phyloP scores from a whole-genome alignment of 2,329 filamentous ascomycete genomes.

The Pseudocercospora cruenta region DNA sequence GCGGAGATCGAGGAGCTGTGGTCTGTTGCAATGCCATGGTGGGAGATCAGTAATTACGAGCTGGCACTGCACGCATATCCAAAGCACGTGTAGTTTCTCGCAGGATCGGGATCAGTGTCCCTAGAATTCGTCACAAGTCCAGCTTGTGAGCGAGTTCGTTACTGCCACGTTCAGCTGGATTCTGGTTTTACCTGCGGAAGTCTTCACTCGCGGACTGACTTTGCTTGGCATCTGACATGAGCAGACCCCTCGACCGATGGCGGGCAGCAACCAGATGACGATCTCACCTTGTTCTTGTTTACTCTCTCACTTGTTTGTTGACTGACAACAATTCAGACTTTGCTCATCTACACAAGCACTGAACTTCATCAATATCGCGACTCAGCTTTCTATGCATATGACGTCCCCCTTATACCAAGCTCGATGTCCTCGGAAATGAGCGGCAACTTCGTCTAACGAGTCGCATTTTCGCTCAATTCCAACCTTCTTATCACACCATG shows the following conservation, averaged over 20 bases:
- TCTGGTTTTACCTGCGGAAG: too few relatives aligned
- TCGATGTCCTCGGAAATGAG: background rate
- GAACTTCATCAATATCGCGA: background rate
- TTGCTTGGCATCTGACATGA: too few relatives aligned
- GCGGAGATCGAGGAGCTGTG: background rate
- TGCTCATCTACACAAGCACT: too few relatives aligned
- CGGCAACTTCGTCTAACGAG: background rate
- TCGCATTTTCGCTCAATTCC: background rate
- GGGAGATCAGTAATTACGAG: background rate
- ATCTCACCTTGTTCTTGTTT: too few relatives aligned
- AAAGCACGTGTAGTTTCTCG: background rate
- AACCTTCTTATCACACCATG: background rate
- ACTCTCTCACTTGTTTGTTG: too few relatives aligned
- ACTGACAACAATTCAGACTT: too few relatives aligned
- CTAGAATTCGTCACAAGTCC: background rate
- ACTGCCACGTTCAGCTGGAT: too few relatives aligned
- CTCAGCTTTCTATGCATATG: background rate
- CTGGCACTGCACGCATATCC: background rate
- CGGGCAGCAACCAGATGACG: too few relatives aligned
- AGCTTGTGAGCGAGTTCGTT: too few relatives aligned
- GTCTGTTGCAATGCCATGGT: background rate
- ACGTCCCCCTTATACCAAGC: background rate
- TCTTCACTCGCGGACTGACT: too few relatives aligned
- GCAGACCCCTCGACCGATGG: too few relatives aligned
- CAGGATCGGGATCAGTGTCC: too few relatives aligned